Conservation (phyloP, 768 basidiomycete species). For the Lyophyllum decastes region DNA sequence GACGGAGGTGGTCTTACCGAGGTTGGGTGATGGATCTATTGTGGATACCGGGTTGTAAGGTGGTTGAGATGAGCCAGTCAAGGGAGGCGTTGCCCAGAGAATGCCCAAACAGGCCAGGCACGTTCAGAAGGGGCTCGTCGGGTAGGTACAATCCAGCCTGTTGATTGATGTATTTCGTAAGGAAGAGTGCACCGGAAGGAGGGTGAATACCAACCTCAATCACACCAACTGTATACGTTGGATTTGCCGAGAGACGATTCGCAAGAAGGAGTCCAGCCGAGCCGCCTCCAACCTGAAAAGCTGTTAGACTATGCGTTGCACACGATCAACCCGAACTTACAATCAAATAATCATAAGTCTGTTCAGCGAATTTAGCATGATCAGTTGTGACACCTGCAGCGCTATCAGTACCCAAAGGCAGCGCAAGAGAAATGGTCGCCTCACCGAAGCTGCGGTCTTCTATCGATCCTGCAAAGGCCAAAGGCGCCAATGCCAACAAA, state of each 20-base stretch:
- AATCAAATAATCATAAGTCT: constrained; percentile 15
- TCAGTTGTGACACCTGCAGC: constrained; percentile 11
- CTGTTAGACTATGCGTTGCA: neutral
- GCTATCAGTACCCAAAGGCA: neutral
- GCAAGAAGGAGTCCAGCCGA: constrained; percentile 22
- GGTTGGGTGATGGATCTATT: constrained; percentile 12
- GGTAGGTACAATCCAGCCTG: constrained; percentile 24
- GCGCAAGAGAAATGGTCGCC: neutral
- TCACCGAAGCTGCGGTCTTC: neutral
- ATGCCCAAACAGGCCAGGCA: constrained; percentile 15
- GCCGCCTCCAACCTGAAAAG: constrained; percentile 19
- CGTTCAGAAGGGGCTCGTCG: constrained; percentile 15
- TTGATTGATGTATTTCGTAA: neutral
- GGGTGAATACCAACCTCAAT: constrained; percentile 17
- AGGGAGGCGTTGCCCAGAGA: constrained; percentile 4
- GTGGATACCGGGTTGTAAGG: constrained; percentile 10
- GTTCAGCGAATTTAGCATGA: constrained; percentile 8
- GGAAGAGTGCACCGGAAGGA: neutral
- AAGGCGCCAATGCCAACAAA: neutral
- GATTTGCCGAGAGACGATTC: constrained; percentile 25
- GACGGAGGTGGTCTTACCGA: constrained; percentile 9
- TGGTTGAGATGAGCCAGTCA: constrained; percentile 12
- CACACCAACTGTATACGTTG: constrained; percentile 25
- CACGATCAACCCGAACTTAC: neutral
- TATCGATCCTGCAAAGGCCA: neutral